Evolutionary conservation across 1,284 basidiomycete genomes (phyloP), one percentile per base, ranked within the genome.

Genomic region (Cutaneotrichosporon dermatis): DNA sequence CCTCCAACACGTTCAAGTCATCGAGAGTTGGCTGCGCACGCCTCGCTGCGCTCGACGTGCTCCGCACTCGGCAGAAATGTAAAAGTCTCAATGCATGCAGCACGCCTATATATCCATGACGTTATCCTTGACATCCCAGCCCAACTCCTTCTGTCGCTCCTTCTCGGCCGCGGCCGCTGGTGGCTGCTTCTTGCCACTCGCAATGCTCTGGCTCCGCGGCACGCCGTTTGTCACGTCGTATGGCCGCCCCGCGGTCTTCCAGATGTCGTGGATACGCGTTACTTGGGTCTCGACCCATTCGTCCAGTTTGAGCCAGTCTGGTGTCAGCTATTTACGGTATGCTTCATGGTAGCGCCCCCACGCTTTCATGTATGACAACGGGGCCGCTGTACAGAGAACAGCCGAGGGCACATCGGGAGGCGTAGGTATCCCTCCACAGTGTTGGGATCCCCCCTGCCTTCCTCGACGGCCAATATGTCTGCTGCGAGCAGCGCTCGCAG

Each of bases 291-390:
- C 9, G 0, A 78, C 69, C 78, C 77, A 78, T 41, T 74, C 71
- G 65, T 77, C 73, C 25, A 68, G 57, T 62, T 79, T 79, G 45
- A 69, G 60, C 76, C 76, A 78, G 58, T 78, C 76, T 78, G 59
- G 12, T 3, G 40, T 60, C 37, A 62, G n/a, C n/a, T n/a, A n/a
- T n/a, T n/a, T n/a, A n/a, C n/a, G n/a, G n/a, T n/a, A n/a, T n/a
- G n/a, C n/a, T n/a, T n/a, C n/a, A n/a, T n/a, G n/a, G n/a, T n/a
- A n/a, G n/a, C n/a, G n/a, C n/a, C n/a, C n/a, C n/a, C n/a, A n/a
- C n/a, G n/a, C n/a, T n/a, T n/a, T n/a, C n/a, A n/a, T n/a, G n/a
- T n/a, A n/a, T n/a, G n/a, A n/a, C n/a, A n/a, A n/a, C n/a, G n/a
- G n/a, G n/a, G n/a, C n/a, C n/a, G n/a, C n/a, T n/a, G n/a, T n/a